Conservation (phyloP, 345 rosid species). For the Hypericum androsaemum region DNA sequence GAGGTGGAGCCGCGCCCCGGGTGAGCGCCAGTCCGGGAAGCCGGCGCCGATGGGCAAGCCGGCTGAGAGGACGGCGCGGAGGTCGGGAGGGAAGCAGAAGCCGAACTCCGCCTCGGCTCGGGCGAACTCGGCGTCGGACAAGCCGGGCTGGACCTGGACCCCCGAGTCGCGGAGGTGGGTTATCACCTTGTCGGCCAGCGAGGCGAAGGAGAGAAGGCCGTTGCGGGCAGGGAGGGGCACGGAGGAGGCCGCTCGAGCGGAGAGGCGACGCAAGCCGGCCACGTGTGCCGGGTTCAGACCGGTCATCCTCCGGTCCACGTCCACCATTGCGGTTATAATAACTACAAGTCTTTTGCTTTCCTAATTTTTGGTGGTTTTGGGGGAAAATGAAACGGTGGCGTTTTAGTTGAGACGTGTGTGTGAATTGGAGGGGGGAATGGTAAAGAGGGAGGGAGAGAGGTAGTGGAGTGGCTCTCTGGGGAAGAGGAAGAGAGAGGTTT, state of each 20-base stretch:
- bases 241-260: slow-evolving; percentile 83
- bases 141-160: slow-evolving; percentile 70
- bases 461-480: neutral
- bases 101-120: slow-evolving; percentile 85
- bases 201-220: slow-evolving; percentile 60
- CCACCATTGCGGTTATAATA: slow-evolving; percentile 49
- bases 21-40: slow-evolving; percentile 90
- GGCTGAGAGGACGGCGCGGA: slow-evolving; percentile 71
- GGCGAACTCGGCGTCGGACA: slow-evolving; percentile 77
- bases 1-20: slow-evolving; percentile 67
- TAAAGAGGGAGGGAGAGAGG: slow-evolving; percentile 8
- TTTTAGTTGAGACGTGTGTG: neutral
- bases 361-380: neutral
- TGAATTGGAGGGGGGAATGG: slow-evolving; percentile 7
- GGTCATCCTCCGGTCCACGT: slow-evolving; percentile 91
- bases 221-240: slow-evolving; percentile 42
- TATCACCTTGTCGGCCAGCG: slow-evolving; percentile 66
- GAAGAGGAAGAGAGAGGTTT: neutral
- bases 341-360: neutral
- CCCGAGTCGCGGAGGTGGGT: slow-evolving; percentile 58
- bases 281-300: slow-evolving; percentile 82
- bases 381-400: neutral
- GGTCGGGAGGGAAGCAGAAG: slow-evolving; percentile 90
- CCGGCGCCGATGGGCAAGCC: slow-evolving; percentile 85
- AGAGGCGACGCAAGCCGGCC: slow-evolving; percentile 92